A percentile compares a stretch with the other conserved stretches of the same genome.
Conservation (phyloP, 331 rosid species). For the Stylosanthes scabra region DNA sequence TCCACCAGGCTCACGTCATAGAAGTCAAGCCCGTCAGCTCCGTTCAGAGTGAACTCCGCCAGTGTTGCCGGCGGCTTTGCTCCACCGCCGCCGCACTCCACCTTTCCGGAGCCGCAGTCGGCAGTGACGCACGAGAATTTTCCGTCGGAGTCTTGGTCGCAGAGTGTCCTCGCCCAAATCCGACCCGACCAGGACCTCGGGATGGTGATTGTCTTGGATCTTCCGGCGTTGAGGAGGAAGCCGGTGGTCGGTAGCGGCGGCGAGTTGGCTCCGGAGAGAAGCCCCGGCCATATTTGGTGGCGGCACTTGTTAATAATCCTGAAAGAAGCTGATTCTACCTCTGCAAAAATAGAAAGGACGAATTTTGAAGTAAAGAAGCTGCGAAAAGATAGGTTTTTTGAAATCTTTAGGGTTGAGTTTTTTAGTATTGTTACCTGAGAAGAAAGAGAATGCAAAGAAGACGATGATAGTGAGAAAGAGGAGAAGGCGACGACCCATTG, state of each 20-base stretch:
- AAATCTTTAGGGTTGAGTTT: neutral
- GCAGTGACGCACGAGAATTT: conserved; percentile 80
- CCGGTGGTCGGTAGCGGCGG: conserved; percentile 82
- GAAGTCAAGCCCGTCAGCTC: conserved; percentile 79
- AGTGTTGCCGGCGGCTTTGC: conserved; percentile 94
- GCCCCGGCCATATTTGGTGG: conserved; percentile 84
- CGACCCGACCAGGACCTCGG: conserved; percentile 96
- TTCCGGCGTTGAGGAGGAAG: conserved; percentile 63
- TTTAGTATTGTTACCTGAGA: conserved; percentile 61
- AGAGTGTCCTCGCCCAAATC: conserved; percentile 87
- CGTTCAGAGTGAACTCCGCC: conserved; percentile 95
- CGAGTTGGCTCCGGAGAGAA: conserved; percentile 82
- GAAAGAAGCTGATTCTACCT: conserved; percentile 71
- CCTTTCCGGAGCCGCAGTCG: conserved; percentile 83
- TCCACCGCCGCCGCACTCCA: conserved; percentile 67
- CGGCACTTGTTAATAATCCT: conserved; percentile 88
- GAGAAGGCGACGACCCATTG: conserved; percentile 64
- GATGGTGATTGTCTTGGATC: conserved; percentile 54
- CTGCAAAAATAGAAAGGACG: conserved; percentile 38
- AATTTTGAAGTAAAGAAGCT: conserved; percentile 4
- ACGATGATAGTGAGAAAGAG: conserved; percentile 47
- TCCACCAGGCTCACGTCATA: conserved; percentile 96
- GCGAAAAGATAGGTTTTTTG: neutral
- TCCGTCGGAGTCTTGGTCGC: conserved; percentile 58
- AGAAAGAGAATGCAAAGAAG: conserved; percentile 48